Evolutionary conservation across 225 moss, liverwort and hornwort genomes (phyloP).

Genomic region (Rhytidiadelphus loreus): DNA sequence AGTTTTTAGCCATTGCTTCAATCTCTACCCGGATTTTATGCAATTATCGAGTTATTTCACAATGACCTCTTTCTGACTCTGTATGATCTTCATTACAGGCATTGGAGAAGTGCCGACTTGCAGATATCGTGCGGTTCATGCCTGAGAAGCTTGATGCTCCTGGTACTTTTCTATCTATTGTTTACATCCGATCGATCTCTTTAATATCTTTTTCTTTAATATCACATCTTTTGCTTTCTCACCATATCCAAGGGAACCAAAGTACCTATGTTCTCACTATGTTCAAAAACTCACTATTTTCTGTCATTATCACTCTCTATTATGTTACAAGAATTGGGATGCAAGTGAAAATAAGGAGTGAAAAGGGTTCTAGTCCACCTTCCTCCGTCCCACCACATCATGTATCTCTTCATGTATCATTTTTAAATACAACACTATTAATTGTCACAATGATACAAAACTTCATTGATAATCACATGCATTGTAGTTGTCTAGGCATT

Average conservation of each 20-base stretch:
- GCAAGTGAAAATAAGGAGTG: too few relatives aligned
- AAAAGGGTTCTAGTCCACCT: too few relatives aligned
- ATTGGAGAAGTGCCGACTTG: constrained; percentile 51
- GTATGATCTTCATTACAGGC: constrained; percentile 19
- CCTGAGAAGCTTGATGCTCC: constrained; percentile 58
- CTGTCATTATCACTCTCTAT: too few relatives aligned
- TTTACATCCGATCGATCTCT: not conserved
- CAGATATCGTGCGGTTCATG: constrained; percentile 31
- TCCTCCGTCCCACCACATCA: too few relatives aligned
- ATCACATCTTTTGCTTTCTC: not conserved
- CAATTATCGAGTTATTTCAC: not conserved
- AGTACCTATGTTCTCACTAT: not conserved
- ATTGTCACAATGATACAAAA: not conserved
- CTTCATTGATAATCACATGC: not conserved
- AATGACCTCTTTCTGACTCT: not conserved
- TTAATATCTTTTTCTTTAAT: not conserved
- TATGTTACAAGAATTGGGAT: too few relatives aligned
- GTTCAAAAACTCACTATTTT: not conserved
- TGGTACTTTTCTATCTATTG: constrained; percentile 15
- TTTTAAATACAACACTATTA: not conserved
- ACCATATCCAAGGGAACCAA: not conserved
- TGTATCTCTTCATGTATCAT: not conserved
- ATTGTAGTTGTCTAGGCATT: not conserved
- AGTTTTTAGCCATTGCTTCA: not conserved
- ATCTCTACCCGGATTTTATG: not conserved